Evolutionary conservation across 768 basidiomycete species (phyloP).

Genomic region (Leccinum sublutescens): DNA sequence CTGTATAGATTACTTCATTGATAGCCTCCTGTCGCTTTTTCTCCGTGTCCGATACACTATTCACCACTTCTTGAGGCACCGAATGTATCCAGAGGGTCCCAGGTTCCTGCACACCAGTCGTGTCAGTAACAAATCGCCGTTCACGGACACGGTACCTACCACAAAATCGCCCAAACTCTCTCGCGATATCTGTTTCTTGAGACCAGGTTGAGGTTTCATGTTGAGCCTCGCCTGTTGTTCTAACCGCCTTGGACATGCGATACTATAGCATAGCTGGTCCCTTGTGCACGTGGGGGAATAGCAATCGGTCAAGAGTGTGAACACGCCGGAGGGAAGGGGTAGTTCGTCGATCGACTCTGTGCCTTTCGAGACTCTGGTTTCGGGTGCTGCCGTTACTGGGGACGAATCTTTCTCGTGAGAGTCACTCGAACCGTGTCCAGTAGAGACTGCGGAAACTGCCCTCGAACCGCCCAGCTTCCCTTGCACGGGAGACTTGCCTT

Average conservation of each 20-base stretch:
- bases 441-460: constrained; percentile 27
- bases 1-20: constrained; percentile 93
- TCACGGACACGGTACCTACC: constrained; percentile 38
- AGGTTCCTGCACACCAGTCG: constrained; percentile 51
- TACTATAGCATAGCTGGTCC: constrained; percentile 95
- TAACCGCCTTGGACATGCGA: constrained; percentile 89
- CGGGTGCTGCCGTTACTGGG: constrained; percentile 22
- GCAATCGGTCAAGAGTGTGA: constrained; percentile 94
- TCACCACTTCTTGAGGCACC: constrained; percentile 90
- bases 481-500: constrained; percentile 29
- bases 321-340: constrained; percentile 87
- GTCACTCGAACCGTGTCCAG: constrained; percentile 35
- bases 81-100: constrained; percentile 96
- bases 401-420: constrained; percentile 36
- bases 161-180: constrained; percentile 81
- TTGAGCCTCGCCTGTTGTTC: constrained; percentile 95
- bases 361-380: constrained; percentile 34
- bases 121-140: constrained; percentile 6
- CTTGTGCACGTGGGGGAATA: constrained; percentile 97
- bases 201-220: constrained; percentile 89
- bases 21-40: constrained; percentile 97
- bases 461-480: constrained; percentile 16
- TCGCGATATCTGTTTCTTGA: constrained; percentile 78
- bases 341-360: constrained; percentile 56
- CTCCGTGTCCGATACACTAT: constrained; percentile 89